These are phyloP conservation scores for Metschnikowia santaceciliae DNA, from an alignment of 805 yeast genomes.

Conservation along the genomic window DNA sequence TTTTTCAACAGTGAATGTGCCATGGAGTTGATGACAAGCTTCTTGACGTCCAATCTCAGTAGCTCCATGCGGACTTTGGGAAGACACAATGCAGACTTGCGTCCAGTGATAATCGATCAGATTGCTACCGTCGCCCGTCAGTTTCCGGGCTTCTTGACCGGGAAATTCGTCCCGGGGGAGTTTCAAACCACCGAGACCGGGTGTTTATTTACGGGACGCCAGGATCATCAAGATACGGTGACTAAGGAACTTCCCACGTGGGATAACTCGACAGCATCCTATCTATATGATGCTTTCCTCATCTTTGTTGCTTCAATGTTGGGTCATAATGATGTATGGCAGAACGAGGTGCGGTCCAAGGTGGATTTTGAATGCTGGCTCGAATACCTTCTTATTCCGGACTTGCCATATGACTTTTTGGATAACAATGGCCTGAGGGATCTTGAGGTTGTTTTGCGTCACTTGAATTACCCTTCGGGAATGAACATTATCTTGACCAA, in stretches of 20 bases:
- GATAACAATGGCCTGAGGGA: conserved; percentile 3
- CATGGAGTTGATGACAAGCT: conserved; percentile 46
- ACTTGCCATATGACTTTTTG: conserved; percentile 2
- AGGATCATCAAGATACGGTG: neutral
- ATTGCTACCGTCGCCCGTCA: conserved; percentile 42
- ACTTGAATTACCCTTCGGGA: neutral
- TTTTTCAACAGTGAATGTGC: conserved; percentile 50
- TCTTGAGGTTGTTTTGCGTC: neutral
- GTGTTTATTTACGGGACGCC: conserved; percentile 35
- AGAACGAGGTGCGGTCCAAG: neutral
- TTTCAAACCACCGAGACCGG: conserved; percentile 42
- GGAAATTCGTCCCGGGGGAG: conserved; percentile 34
- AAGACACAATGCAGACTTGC: conserved; percentile 75
- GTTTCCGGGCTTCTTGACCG: conserved; percentile 36
- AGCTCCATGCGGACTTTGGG: conserved; percentile 72
- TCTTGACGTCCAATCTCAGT: conserved; percentile 56
- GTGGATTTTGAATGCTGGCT: neutral
- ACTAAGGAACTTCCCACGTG: neutral
- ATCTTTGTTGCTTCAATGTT: conserved; percentile 1
- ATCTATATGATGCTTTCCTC: neutral
- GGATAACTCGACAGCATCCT: neutral
- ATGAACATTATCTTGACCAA: neutral
- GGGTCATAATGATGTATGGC: neutral
- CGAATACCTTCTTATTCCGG: conserved; percentile 1
- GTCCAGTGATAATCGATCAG: conserved; percentile 52